These are phyloP conservation scores for Petunia secreta DNA, from an alignment of 257 asterid species.

Conservation along the genomic window DNA sequence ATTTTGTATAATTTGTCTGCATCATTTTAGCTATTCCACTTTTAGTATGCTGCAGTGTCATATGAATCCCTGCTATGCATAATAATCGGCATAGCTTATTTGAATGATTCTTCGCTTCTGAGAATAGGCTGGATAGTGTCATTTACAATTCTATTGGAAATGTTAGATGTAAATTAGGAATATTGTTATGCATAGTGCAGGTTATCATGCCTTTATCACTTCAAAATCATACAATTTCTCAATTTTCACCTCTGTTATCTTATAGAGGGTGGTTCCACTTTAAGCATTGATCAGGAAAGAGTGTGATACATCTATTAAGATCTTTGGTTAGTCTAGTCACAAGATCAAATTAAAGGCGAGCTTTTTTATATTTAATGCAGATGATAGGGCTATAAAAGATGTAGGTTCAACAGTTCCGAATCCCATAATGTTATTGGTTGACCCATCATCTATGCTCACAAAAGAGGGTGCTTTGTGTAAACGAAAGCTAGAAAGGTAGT, in stretches of 20 bases:
- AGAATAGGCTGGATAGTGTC: not conserved
- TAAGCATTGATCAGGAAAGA: conserved; percentile 60
- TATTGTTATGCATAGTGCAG: conserved; percentile 4
- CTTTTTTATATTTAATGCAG: too few relatives aligned
- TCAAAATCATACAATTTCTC: conserved; percentile 21
- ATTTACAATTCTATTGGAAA: not conserved
- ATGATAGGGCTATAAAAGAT: too few relatives aligned
- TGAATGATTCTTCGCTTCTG: too few relatives aligned
- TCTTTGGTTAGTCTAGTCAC: too few relatives aligned
- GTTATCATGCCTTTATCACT: conserved; percentile 12
- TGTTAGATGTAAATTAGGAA: not conserved
- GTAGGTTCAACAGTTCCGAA: too few relatives aligned
- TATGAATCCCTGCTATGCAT: not conserved
- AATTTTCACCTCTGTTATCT: conserved; percentile 24
- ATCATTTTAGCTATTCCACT: conserved; percentile 18
- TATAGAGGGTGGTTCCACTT: conserved; percentile 82
- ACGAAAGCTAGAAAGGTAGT: too few relatives aligned
- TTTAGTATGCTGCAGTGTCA: conserved; percentile 18
- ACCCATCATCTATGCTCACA: too few relatives aligned
- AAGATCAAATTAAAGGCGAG: too few relatives aligned
- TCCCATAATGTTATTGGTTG: too few relatives aligned
- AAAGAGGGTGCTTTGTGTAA: too few relatives aligned
- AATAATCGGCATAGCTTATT: too few relatives aligned
- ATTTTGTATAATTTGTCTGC: conserved; percentile 10
- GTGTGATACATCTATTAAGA: too few relatives aligned